Base-by-base conservation (phyloP, 495 filamentous ascomycete species). In the Trichoderma asperelloides region DNA sequence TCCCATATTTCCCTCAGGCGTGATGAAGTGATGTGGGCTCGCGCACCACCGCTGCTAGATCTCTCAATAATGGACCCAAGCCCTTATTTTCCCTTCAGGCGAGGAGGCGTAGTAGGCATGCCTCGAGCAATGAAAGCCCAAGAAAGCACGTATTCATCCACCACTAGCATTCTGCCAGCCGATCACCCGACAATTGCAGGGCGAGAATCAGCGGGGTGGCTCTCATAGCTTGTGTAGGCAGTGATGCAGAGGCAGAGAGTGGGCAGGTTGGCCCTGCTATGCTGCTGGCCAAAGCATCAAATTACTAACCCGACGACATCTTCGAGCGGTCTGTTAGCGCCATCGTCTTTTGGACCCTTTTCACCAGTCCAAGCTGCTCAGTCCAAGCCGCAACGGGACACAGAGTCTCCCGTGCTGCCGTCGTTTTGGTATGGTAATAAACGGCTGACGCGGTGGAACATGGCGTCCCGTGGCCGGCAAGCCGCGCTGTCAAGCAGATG, bases 1-100 rank as follows among this genome's bases (percentile, higher is more conserved):
- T 55, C 16, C 49, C n/a, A 60, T 28, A 60, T 60, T 60, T 60
- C 55, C 55, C 55, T 60, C 55, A 60, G 27, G 27, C 23, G 16
- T 60, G 13, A 13, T 25, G 27, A 25, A 60, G 25, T n/a, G 18
- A 13, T 47, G 43, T 51, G 47, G 47, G 47, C n/a, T 51, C 21
- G 55, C 23, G 55, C 27, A 21, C 9, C 49, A 55, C 49, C 11
- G n/a, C 21, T 27, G 49, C n/a, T 55, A 23, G 16, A 55, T 55
- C 49, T 45, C 41, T 15, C 41, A 45, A 15, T 45, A 45, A 15
- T 18, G 41, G 41, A 45, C 16, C 41, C 41, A 45, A 16, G 18
- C 41, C 12, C 18, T 15, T 45, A 15, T 16, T 45, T 15, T 45
- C 41, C 41, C 16, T 2, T 45, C 41, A 45, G 41, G 41, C 41